phyloP scores from a whole-genome alignment of 805 yeast species.

The Candida odintsovae region DNA sequence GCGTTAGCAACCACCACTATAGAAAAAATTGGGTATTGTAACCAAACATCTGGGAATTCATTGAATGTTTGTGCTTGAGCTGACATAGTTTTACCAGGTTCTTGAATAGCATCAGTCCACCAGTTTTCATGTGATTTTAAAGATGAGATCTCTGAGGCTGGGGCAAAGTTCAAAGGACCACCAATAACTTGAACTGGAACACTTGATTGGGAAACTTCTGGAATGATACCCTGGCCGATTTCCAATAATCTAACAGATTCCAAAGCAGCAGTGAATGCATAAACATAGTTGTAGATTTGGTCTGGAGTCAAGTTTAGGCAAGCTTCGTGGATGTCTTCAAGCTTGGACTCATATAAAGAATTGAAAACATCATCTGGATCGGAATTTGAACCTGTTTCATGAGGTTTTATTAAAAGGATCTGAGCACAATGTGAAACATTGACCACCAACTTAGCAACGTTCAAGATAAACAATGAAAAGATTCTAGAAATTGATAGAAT shows the following conservation, averaged over 20 bases:
- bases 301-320: constrained; percentile 12
- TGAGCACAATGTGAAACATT: constrained; percentile 27
- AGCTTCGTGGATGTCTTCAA: constrained; percentile 14
- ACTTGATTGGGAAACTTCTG: constrained; percentile 15
- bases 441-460: constrained; percentile 24
- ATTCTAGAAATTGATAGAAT: constrained; percentile 31
- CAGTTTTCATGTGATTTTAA: constrained; percentile 18
- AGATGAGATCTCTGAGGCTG: constrained; percentile 21
- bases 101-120: constrained; percentile 23
- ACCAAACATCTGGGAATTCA: constrained; percentile 34
- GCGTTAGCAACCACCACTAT: constrained; percentile 25
- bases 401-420: constrained; percentile 33
- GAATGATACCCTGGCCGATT: constrained; percentile 34
- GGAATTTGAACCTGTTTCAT: constrained; percentile 21
- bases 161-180: constrained; percentile 25
- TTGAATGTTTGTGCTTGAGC: constrained; percentile 15
- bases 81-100: constrained; percentile 16
- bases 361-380: constrained; percentile 25
- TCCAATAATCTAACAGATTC: constrained; percentile 31
- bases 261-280: constrained; percentile 25
- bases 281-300: constrained; percentile 29
- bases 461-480: constrained; percentile 27
- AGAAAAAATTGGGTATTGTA: constrained; percentile 32
- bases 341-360: constrained; percentile 19
- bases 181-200: constrained; percentile 22